Evolutionary conservation across 192 early-diverging fungal species (phyloP).

Genomic region (Linnemannia exigua): DNA sequence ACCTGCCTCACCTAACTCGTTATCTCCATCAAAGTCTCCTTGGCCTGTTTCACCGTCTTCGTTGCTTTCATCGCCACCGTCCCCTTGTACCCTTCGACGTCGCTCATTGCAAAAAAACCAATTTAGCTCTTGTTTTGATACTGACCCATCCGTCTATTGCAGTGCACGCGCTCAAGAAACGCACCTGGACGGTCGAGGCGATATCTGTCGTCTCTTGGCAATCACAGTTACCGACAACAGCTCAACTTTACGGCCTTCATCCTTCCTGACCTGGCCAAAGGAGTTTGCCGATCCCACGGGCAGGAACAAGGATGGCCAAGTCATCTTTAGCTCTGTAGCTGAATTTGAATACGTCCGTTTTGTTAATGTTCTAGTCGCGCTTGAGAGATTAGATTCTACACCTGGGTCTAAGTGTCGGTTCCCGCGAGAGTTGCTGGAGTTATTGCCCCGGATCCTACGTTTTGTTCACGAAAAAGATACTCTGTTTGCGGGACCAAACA

Average conservation of each 20-base stretch:
- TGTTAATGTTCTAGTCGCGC: constrained; percentile 26
- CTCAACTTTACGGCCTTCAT: not conserved
- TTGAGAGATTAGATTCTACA: constrained; percentile 17
- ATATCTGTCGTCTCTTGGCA: not conserved
- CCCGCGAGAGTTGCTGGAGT: constrained; percentile 4
- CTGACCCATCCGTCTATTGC: constrained; percentile 23
- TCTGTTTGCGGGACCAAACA: not conserved
- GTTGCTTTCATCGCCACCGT: no score
- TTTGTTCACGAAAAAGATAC: constrained; percentile 15
- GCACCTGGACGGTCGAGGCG: not conserved
- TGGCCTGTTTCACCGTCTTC: no score
- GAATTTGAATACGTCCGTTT: constrained; percentile 27
- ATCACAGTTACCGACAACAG: not conserved
- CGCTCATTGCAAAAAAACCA: not conserved
- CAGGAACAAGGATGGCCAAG: not conserved
- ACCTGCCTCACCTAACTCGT: no score
- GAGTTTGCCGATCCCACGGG: constrained; percentile 6
- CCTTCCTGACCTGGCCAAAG: constrained; percentile 15
- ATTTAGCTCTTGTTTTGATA: constrained; percentile 5
- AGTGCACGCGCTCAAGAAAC: not conserved
- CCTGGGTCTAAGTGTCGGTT: constrained; percentile 19
- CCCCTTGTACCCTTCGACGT: not conserved
- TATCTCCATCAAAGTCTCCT: no score
- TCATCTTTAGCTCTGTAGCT: not conserved
- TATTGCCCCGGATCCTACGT: constrained; percentile 14